Conservation (phyloP, 768 basidiomycete genomes). For the Ramaria rubella region DNA sequence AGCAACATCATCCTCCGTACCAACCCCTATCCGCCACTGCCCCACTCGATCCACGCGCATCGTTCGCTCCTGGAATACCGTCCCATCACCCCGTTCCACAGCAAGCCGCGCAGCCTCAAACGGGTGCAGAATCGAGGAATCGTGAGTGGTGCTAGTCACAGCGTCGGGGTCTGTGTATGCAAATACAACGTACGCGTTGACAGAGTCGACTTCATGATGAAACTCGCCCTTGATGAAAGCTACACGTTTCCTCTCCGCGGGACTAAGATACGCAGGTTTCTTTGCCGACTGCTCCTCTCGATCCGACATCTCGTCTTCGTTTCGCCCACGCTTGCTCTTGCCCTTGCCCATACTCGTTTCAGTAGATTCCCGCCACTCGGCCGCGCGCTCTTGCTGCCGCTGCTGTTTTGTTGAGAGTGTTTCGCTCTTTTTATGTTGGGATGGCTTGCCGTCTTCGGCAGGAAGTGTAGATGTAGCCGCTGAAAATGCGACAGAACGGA, state of each 20-base stretch:
- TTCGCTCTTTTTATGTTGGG: slow-evolving; percentile 30
- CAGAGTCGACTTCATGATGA: slow-evolving; percentile 65
- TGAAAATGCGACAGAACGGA: slow-evolving; percentile 90
- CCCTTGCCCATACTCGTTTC: background rate
- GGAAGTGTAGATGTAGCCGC: slow-evolving; percentile 65
- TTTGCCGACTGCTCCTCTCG: slow-evolving; percentile 39
- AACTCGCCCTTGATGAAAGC: slow-evolving; percentile 93
- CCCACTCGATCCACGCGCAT: slow-evolving; percentile 73
- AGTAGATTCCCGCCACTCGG: slow-evolving; percentile 12
- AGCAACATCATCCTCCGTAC: slow-evolving; percentile 14
- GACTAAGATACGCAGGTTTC: slow-evolving; percentile 52
- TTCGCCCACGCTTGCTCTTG: background rate
- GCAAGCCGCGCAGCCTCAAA: slow-evolving; percentile 60
- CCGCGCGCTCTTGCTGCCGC: slow-evolving; percentile 14
- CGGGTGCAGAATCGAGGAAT: slow-evolving; percentile 48
- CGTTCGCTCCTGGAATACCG: slow-evolving; percentile 66
- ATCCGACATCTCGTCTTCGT: slow-evolving; percentile 19
- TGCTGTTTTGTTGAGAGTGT: slow-evolving; percentile 28
- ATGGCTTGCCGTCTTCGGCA: slow-evolving; percentile 34
- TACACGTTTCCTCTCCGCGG: slow-evolving; percentile 85
- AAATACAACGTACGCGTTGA: slow-evolving; percentile 90
- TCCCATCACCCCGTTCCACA: slow-evolving; percentile 58
- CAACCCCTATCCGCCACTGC: slow-evolving; percentile 15
- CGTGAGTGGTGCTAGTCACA: slow-evolving; percentile 47
- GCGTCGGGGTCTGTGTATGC: slow-evolving; percentile 53